Evolutionary conservation across 768 basidiomycete genomes (phyloP).

Genomic region (Panaeolus cyanescens): DNA sequence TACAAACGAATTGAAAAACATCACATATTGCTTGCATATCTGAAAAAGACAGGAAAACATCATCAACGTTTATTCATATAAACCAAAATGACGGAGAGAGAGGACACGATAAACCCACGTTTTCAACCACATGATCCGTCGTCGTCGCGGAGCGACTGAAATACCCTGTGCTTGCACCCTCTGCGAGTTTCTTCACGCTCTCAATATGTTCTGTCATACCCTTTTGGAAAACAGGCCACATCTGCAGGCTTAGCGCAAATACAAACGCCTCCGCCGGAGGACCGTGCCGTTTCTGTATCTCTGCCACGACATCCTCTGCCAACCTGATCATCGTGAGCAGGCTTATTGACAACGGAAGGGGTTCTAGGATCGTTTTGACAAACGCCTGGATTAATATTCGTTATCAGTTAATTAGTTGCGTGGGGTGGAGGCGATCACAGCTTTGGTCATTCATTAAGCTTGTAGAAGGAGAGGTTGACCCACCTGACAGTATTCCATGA

Average conservation of each 20-base stretch:
- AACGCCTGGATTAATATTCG: conserved; percentile 53
- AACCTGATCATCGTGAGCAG: conserved; percentile 91
- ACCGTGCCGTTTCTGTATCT: conserved; percentile 77
- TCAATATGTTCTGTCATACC: conserved; percentile 84
- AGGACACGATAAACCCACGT: conserved; percentile 41
- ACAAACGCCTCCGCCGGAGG: conserved; percentile 81
- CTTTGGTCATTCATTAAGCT: neutral
- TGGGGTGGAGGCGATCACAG: neutral
- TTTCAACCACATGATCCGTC: conserved; percentile 68
- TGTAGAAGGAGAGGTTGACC: conserved; percentile 16
- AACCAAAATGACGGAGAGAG: neutral
- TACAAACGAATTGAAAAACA: conserved; percentile 82
- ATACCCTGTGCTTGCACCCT: conserved; percentile 63
- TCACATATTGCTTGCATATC: conserved; percentile 80
- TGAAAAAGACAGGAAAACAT: conserved; percentile 19
- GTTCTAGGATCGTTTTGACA: conserved; percentile 66
- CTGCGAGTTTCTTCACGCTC: conserved; percentile 79
- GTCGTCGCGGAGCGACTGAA: conserved; percentile 62
- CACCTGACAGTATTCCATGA: conserved; percentile 83
- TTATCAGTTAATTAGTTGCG: neutral
- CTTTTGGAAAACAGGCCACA: conserved; percentile 96
- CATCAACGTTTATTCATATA: neutral
- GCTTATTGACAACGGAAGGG: conserved; percentile 71
- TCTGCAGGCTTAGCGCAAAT: conserved; percentile 75
- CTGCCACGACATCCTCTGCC: conserved; percentile 75